Evolutionary conservation across 805 yeast genomes (phyloP).

Genomic region (Teunomyces cretensis): DNA sequence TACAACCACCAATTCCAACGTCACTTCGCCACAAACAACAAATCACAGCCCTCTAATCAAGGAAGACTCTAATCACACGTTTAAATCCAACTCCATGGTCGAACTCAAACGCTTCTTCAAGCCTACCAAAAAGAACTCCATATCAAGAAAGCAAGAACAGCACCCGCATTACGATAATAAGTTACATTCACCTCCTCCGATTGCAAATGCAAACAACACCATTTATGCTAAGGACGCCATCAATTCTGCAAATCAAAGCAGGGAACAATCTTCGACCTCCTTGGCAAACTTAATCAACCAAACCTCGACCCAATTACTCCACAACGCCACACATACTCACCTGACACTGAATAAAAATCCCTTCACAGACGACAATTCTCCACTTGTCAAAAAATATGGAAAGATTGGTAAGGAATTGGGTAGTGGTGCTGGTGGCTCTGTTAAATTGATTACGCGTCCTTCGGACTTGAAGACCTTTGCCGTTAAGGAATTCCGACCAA

Average conservation of each 20-base stretch:
- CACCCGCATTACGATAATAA: constrained; percentile 18
- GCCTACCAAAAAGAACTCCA: constrained; percentile 43
- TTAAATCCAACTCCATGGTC: constrained; percentile 55
- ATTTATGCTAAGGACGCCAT: not conserved
- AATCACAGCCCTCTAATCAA: constrained; percentile 7
- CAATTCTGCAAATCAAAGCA: not conserved
- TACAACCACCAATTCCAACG: not conserved
- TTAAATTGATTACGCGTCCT: constrained; percentile 66
- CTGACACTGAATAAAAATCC: constrained; percentile 29
- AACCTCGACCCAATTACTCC: constrained; percentile 36
- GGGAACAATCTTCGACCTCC: constrained; percentile 37
- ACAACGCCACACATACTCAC: constrained; percentile 36
- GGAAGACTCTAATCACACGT: constrained; percentile 25
- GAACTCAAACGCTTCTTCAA: constrained; percentile 73
- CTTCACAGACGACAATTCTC: constrained; percentile 33
- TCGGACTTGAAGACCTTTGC: constrained; percentile 74
- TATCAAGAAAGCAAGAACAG: constrained; percentile 9
- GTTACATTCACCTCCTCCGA: constrained; percentile 32
- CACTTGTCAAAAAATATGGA: constrained; percentile 57
- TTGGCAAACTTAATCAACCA: constrained; percentile 37
- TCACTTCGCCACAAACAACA: constrained; percentile 4
- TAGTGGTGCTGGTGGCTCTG: constrained; percentile 88
- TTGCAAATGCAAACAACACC: constrained; percentile 14
- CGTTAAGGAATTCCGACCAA: constrained; percentile 76
- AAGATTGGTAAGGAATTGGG: constrained; percentile 74